Evolutionary conservation across 345 rosid species (phyloP), one percentile per base, ranked within the genome.

Genomic region (Cardamine resedifolia): DNA sequence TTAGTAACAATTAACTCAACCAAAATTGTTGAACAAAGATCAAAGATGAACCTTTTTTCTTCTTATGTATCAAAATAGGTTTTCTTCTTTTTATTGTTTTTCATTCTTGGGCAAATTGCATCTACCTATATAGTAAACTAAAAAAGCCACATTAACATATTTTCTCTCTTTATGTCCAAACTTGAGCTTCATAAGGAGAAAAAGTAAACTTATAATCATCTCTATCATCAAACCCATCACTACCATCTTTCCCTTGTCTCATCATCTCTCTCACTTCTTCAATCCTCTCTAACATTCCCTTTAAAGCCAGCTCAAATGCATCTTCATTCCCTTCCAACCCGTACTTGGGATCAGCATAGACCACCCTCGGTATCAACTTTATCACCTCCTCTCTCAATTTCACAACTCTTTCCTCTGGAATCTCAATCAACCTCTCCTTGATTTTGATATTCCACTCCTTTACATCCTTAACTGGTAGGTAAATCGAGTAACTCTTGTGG

Each of bases 181-280:
- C 16, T 28, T 78, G 65, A 69, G 65, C 48, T 38, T 66, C 81
- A 75, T 81, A 81, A 15, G 81, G 56, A 57, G 85, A 71, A 73
- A 84, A 85, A n/a, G 87, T 76, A 66, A 43, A 87, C 76, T 82
- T 87, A 26, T 77, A 80, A 77, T 84, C 87, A 80, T 88, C 88
- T 58, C 77, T 72, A 58, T 82, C 87, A 31, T 85, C 85, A 72
- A 88, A 88, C 28, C 90, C 88, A 64, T 77, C 48, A 77, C 82
- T 58, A 23, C 88, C 85, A 83, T 86, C 87, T 20, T 66, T 80
- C 48, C 87, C 95, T 20, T 83, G 82, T 18, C 58, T 75, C 41
- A 85, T 83, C 52, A 64, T 45, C 57, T 64, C 58, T 73, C 95
- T 83, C 24, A 85, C 85, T 51, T 65, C 34, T 63, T 80, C 87